These are phyloP conservation scores for Hydrangea macrophylla DNA, from an alignment of 148 eudicot species.

Conservation along the genomic window DNA sequence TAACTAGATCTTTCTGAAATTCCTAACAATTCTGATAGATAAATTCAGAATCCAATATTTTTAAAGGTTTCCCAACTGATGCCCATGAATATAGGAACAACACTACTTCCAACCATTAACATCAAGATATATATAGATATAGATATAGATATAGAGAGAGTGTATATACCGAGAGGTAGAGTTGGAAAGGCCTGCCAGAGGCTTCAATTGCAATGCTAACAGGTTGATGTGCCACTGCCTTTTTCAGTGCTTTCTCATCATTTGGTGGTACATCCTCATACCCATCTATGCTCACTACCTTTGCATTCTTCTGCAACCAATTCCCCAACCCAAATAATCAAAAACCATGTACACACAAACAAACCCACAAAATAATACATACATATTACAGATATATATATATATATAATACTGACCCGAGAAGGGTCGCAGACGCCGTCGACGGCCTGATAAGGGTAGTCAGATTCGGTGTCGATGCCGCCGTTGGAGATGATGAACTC, in stretches of 20 bases:
- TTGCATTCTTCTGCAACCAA: conserved; percentile 64
- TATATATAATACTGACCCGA: conserved; percentile 40
- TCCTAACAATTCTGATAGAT: too few species aligned
- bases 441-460: conserved; percentile 69
- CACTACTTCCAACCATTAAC: too few species aligned
- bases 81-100: too few species aligned
- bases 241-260: conserved; percentile 69
- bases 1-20: too few species aligned
- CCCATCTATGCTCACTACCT: conserved; percentile 76
- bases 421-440: conserved; percentile 56
- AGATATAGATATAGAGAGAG: not conserved
- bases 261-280: conserved; percentile 80
- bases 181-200: conserved; percentile 65
- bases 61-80: too few species aligned
- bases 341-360: not conserved
- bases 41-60: too few species aligned
- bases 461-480: conserved; percentile 74
- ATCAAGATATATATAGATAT: too few species aligned
- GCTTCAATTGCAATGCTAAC: conserved; percentile 94
- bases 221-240: conserved; percentile 94
- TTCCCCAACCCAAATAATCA: not conserved
- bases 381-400: not conserved
- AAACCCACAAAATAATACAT: not conserved
- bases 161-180: conserved; percentile 55
- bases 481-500: conserved; percentile 71